Base-by-base conservation (phyloP, 2,329 filamentous ascomycete genomes). In the Biscogniauxia sp. region DNA sequence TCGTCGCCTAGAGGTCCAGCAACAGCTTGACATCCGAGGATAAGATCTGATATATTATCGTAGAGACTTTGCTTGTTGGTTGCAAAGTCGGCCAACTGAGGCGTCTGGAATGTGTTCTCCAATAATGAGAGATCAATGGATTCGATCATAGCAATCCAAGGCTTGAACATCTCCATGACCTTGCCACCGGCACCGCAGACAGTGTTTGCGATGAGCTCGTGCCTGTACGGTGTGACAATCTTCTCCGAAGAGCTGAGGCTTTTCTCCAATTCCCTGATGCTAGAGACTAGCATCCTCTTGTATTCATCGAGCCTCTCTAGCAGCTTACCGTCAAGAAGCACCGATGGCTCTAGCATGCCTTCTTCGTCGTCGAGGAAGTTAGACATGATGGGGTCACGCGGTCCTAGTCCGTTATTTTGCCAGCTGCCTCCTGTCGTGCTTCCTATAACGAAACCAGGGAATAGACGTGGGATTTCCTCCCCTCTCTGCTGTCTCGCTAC, bases 21-120 rank as follows among this genome's bases (percentile, higher is more conserved):
- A n/a, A 98, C 90, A 23, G 91, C 88, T 76, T 99, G 95, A 70
- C 93, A 97, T 61, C 89, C 88, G 55, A 97, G 78, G 3, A 98
- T 79, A 26, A 99, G 84, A 73, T 98, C 95, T 8, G 93, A 93
- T 58, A 97, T 90, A 61, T 93, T 90, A 75, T 98, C 95, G 75
- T 98, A 98, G 19, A 96, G 82, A 68, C 90, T 91, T 75, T 99
- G 95, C 77, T 98, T 98, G 74, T 96, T 92, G 32, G 88, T 85
- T 70, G 88, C 89, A 74, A 97, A 97, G 68, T 98, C 95, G 54
- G 88, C 84, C 32, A 98, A 79, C 68, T 96, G 91, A 0, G 93
- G 92, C 51, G 90, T 94, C 73, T 94, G 91, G 66, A 93, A 89
- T 61, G 84, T 88, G 61, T 89, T 89, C 50, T 88, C 89, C 2